phyloP scores from a whole-genome alignment of 257 asterid species.

The Dorcoceras hygrometricum region DNA sequence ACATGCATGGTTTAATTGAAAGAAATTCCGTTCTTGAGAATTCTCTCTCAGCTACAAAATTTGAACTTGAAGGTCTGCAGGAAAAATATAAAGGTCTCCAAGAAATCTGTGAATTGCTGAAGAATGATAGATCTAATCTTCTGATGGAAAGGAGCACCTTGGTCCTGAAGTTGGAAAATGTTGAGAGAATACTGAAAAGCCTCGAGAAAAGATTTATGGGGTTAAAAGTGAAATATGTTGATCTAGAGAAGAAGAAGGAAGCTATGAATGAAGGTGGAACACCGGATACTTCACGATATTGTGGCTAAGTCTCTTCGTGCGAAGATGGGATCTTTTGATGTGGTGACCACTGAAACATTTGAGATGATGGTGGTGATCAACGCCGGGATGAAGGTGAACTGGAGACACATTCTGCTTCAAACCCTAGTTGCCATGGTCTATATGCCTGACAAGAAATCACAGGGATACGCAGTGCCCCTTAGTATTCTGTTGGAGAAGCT shows the following conservation, averaged over 20 bases:
- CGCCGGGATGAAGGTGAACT: too few relatives aligned
- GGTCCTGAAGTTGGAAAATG: conserved; percentile 57
- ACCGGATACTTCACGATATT: too few relatives aligned
- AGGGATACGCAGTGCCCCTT: too few relatives aligned
- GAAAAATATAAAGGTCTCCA: conserved; percentile 84
- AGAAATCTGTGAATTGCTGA: conserved; percentile 72
- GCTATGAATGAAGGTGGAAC: conserved; percentile 51
- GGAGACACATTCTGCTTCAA: too few relatives aligned
- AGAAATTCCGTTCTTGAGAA: conserved; percentile 77
- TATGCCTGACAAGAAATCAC: too few relatives aligned
- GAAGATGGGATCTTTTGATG: too few relatives aligned
- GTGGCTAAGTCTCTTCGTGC: too few relatives aligned
- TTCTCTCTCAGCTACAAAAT: conserved; percentile 61
- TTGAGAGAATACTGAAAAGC: conserved; percentile 50
- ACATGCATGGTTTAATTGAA: conserved; percentile 66
- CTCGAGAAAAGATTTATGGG: conserved; percentile 62
- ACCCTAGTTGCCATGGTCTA: too few relatives aligned
- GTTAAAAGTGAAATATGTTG: conserved; percentile 65
- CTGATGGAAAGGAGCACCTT: conserved; percentile 55
- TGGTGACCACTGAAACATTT: too few relatives aligned
- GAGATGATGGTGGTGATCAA: too few relatives aligned
- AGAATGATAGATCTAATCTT: conserved; percentile 63
- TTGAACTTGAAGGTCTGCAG: conserved; percentile 87
- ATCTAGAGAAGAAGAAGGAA: conserved; percentile 70
- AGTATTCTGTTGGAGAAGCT: too few relatives aligned